These are phyloP conservation scores for Rhizoclosmatium sp. DNA, from an alignment of 192 early-diverging fungal genomes.

Conservation along the genomic window DNA sequence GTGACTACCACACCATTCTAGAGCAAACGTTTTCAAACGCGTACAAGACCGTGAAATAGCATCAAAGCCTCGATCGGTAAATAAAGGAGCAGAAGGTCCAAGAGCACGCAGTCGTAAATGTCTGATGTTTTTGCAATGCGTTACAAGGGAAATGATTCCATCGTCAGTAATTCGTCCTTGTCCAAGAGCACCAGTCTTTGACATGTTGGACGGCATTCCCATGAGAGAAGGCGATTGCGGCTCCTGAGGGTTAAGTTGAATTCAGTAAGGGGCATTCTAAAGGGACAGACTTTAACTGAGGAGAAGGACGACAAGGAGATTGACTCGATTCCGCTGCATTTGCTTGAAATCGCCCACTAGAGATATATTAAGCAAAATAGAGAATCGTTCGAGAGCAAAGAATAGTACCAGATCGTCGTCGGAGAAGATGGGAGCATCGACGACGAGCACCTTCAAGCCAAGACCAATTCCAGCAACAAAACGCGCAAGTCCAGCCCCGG, in stretches of 20 bases:
- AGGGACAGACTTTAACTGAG: neutral
- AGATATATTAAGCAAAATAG: too few relatives aligned
- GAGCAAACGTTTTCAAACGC: slow-evolving; percentile 25
- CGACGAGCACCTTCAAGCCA: slow-evolving; percentile 8
- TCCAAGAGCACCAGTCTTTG: neutral
- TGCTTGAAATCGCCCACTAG: slow-evolving; percentile 13
- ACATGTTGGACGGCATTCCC: neutral
- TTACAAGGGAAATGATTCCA: slow-evolving; percentile 20
- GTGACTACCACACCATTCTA: slow-evolving; percentile 22
- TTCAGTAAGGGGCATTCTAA: neutral
- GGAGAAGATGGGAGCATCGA: slow-evolving; percentile 21
- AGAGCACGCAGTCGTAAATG: slow-evolving; percentile 22
- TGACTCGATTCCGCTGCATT: neutral
- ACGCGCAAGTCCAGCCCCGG: slow-evolving; percentile 18
- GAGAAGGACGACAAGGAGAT: slow-evolving; percentile 8
- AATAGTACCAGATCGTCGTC: slow-evolving; percentile 16
- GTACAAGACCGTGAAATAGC: slow-evolving; percentile 6
- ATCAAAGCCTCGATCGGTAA: slow-evolving; percentile 30
- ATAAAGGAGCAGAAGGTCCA: neutral
- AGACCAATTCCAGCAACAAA: slow-evolving; percentile 5
- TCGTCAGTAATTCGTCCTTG: slow-evolving; percentile 18
- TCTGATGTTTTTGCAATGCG: slow-evolving; percentile 25
- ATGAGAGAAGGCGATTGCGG: neutral
- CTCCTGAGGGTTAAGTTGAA: neutral
- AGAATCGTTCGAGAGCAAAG: too few relatives aligned